Percentiles rank a stretch among this genome's conserved stretches.
These are phyloP conservation scores for Suhomyces prunicola DNA, from an alignment of 805 yeast genomes.

Conservation along the genomic window DNA sequence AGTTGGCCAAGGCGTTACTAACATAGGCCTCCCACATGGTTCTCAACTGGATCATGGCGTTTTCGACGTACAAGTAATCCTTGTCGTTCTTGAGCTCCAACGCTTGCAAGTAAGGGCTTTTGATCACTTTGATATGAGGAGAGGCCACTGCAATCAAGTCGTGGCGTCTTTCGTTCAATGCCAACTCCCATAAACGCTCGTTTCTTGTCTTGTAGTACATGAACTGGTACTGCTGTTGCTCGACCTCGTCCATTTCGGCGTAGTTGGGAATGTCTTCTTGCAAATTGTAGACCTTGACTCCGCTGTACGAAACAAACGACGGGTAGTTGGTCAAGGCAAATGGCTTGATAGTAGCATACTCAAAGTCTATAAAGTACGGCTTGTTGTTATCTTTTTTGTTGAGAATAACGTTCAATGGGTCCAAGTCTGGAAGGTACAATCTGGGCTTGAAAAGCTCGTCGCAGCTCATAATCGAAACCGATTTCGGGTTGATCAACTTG, in stretches of 20 bases:
- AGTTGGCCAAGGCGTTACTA: conserved; percentile 53
- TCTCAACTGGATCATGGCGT: conserved; percentile 60
- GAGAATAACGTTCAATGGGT: conserved; percentile 80
- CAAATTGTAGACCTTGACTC: conserved; percentile 78
- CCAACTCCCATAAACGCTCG: conserved; percentile 82
- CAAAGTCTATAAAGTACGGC: conserved; percentile 73
- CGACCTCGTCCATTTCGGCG: conserved; percentile 63
- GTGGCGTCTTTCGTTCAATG: conserved; percentile 61
- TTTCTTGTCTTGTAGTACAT: conserved; percentile 89
- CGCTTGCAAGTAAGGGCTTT: conserved; percentile 60
- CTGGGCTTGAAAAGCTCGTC: conserved; percentile 68
- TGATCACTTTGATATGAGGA: conserved; percentile 75
- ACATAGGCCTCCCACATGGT: conserved; percentile 68
- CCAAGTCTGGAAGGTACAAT: conserved; percentile 76
- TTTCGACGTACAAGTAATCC: conserved; percentile 64
- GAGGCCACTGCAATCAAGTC: conserved; percentile 76
- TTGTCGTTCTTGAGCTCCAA: conserved; percentile 54
- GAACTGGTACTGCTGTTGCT: conserved; percentile 77
- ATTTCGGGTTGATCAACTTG: conserved; percentile 51
- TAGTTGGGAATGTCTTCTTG: conserved; percentile 73
- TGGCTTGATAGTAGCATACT: conserved; percentile 77
- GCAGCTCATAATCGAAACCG: conserved; percentile 58
- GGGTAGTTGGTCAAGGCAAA: conserved; percentile 78
- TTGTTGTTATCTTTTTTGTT: conserved; percentile 23
- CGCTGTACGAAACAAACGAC: conserved; percentile 78